Evolutionary conservation across 768 basidiomycete genomes (phyloP).

Genomic region (Psilocybe cubensis): DNA sequence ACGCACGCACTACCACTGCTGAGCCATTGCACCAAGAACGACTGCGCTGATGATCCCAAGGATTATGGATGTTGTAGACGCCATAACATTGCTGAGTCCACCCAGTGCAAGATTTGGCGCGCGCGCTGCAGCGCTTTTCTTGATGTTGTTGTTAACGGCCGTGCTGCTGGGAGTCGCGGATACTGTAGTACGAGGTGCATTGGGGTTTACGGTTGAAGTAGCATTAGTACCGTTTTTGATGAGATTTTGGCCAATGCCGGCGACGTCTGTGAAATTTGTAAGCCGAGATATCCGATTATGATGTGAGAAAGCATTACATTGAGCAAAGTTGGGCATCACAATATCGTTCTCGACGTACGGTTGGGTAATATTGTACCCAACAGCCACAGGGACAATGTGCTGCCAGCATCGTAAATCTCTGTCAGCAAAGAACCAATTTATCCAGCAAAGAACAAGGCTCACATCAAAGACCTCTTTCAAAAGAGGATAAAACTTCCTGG

Average conservation of each 20-base stretch:
- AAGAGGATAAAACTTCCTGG: conserved; percentile 51
- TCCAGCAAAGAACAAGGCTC: conserved; percentile 9
- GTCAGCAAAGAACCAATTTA: neutral
- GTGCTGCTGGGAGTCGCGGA: too few relatives aligned
- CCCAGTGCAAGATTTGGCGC: too few relatives aligned
- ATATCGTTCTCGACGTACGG: conserved; percentile 56
- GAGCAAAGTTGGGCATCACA: conserved; percentile 44
- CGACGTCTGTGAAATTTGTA: conserved; percentile 5
- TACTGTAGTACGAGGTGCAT: too few relatives aligned
- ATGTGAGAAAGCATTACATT: conserved; percentile 39
- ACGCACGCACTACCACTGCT: too few relatives aligned
- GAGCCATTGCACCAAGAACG: too few relatives aligned
- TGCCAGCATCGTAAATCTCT: conserved; percentile 11
- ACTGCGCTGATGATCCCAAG: too few relatives aligned
- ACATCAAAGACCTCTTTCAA: conserved; percentile 52
- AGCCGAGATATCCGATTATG: neutral
- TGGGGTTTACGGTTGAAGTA: too few relatives aligned
- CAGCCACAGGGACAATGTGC: conserved; percentile 57
- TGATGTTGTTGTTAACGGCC: too few relatives aligned
- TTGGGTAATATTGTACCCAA: conserved; percentile 51
- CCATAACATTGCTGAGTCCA: too few relatives aligned
- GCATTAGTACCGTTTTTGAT: conserved; percentile 4
- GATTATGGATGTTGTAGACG: too few relatives aligned
- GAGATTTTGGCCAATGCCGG: neutral
- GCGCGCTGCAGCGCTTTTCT: too few relatives aligned